A percentile compares a stretch with the other conserved stretches of the same genome.
Evolutionary conservation across 2,329 filamentous ascomycete species (phyloP).

Genomic region (Aspergillus novoparasiticus): DNA sequence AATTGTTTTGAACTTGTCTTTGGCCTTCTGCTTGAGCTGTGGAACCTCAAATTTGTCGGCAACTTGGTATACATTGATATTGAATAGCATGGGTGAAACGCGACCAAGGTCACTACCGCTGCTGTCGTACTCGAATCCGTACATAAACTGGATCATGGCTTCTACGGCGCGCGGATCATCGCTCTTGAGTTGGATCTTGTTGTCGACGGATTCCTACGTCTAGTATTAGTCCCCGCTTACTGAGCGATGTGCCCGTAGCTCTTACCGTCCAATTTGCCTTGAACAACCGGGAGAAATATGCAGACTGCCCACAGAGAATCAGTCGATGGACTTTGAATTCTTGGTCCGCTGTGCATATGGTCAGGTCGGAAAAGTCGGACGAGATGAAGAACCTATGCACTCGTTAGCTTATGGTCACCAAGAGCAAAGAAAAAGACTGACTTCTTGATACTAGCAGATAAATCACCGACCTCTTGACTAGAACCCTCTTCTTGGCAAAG

Average conservation of each 20-base stretch:
- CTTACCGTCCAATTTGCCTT: background rate
- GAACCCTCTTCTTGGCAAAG: background rate
- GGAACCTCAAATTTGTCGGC: background rate
- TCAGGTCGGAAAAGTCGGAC: background rate
- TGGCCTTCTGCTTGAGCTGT: background rate
- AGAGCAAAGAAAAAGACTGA: background rate
- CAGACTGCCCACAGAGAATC: background rate
- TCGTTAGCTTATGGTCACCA: background rate
- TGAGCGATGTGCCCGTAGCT: no score
- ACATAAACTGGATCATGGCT: background rate
- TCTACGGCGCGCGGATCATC: background rate
- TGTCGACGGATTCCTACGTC: background rate
- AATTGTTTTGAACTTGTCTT: background rate
- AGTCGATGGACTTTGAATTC: background rate
- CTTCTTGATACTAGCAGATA: background rate
- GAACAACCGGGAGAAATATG: background rate
- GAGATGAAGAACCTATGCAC: background rate
- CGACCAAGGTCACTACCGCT: background rate
- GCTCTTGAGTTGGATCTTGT: background rate
- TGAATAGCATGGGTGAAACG: background rate
- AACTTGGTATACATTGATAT: background rate
- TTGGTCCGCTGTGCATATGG: background rate
- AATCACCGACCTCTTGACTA: background rate
- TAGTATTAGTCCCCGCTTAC: background rate
- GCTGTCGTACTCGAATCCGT: background rate